Conservation (phyloP, 2,329 filamentous ascomycete species). For the Stylonectria norvegica region DNA sequence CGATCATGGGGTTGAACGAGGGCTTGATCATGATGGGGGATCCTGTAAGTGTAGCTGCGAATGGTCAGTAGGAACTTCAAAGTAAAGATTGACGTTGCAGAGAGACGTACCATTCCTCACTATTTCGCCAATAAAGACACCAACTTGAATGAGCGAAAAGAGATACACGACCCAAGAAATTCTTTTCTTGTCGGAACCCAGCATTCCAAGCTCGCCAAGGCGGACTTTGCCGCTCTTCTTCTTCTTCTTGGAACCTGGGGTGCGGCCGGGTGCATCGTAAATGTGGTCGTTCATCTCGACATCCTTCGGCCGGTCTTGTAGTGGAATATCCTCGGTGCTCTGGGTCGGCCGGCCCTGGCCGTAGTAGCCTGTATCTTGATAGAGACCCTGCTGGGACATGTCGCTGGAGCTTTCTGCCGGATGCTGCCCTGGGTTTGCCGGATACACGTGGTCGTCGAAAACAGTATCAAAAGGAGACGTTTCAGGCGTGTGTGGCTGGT, state of each 20-base stretch:
- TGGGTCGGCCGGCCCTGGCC: constrained; percentile 22
- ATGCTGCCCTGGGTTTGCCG: constrained; percentile 43
- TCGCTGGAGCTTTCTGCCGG: constrained; percentile 37
- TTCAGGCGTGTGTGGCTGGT: constrained; percentile 32
- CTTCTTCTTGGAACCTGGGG: constrained; percentile 24
- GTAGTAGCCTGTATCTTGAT: constrained; percentile 58
- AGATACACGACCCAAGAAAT: constrained; percentile 81
- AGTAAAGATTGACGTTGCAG: not conserved
- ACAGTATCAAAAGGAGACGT: constrained; percentile 61
- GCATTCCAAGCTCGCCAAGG: constrained; percentile 59
- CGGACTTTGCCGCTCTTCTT: constrained; percentile 45
- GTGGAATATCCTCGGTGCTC: constrained; percentile 45
- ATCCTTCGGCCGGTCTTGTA: constrained; percentile 50
- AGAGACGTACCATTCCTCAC: constrained; percentile 69
- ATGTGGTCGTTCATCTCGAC: constrained; percentile 54
- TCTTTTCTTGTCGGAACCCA: constrained; percentile 52
- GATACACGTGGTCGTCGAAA: constrained; percentile 66
- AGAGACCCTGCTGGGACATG: constrained; percentile 34
- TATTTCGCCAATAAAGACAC: constrained; percentile 85
- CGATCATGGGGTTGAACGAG: constrained; percentile 94
- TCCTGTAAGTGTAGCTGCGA: constrained; percentile 69
- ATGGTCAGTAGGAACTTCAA: constrained; percentile 8
- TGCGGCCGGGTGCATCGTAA: constrained; percentile 52
- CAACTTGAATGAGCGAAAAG: constrained; percentile 72
- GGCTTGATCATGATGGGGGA: constrained; percentile 77